Evolutionary conservation across 352 stramenopile species (phyloP).

Genomic region (Phytophthora melonis): DNA sequence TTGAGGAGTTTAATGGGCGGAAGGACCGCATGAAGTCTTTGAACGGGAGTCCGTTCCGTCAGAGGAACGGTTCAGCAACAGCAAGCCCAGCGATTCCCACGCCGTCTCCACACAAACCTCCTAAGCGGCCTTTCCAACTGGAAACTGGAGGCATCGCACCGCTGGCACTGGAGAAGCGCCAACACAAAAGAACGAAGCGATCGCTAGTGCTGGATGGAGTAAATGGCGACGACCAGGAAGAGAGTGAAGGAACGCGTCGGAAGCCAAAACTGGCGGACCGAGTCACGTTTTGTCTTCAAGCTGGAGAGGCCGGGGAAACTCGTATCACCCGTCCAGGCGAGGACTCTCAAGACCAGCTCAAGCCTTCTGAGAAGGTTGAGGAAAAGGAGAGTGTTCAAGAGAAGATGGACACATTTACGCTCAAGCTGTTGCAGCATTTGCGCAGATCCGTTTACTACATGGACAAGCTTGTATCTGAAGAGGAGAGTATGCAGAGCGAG

Average conservation of each 20-base stretch:
- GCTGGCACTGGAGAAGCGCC: slow-evolving; percentile 42
- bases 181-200: slow-evolving; percentile 57
- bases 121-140: slow-evolving; percentile 45
- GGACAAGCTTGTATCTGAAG: slow-evolving; percentile 66
- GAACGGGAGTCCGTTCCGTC: slow-evolving; percentile 50
- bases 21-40: slow-evolving; percentile 51
- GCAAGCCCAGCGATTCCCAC: slow-evolving; percentile 35
- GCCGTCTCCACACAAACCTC: slow-evolving; percentile 40
- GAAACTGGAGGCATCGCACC: slow-evolving; percentile 21
- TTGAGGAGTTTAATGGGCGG: slow-evolving; percentile 61
- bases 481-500: slow-evolving; percentile 57
- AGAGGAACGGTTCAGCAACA: slow-evolving; percentile 26
- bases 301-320: slow-evolving; percentile 43
- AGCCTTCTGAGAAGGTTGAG: slow-evolving; percentile 20
- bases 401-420: slow-evolving; percentile 50
- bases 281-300: slow-evolving; percentile 65
- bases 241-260: slow-evolving; percentile 19
- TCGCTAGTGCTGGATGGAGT: slow-evolving; percentile 44
- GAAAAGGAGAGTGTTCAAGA: slow-evolving; percentile 48
- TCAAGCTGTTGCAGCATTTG: slow-evolving; percentile 78
- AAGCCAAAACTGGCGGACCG: slow-evolving; percentile 56
- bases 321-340: slow-evolving; percentile 60
- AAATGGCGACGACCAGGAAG: slow-evolving; percentile 17
- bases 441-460: slow-evolving; percentile 64
- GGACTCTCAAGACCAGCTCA: slow-evolving; percentile 56